Evolutionary conservation across 1,139 yeast genomes (phyloP).

Genomic region (Blastobotrys buckinghamii): DNA sequence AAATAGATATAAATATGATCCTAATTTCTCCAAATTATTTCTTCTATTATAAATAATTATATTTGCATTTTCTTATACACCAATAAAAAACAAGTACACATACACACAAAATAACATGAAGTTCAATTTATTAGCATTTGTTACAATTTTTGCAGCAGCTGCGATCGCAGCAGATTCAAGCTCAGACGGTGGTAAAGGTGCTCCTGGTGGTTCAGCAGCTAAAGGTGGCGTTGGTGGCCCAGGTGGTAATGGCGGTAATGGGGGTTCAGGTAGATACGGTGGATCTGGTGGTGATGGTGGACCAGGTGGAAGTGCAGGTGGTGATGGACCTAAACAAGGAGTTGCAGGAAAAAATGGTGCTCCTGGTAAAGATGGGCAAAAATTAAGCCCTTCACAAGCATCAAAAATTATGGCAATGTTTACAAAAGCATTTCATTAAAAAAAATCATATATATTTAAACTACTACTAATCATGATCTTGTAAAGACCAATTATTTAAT

Average conservation of each 20-base stretch:
- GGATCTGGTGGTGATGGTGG: conserved; percentile 10
- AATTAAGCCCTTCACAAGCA: conserved; percentile 1
- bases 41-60: no score
- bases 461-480: conserved; percentile 5
- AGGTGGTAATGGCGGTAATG: neutral
- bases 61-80: no score
- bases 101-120: neutral
- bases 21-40: no score
- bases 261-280: neutral
- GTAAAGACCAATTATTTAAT: conserved; percentile 3
- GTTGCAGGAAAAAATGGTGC: neutral
- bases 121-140: neutral
- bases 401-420: neutral
- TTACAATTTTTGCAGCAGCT: neutral
- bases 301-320: conserved; percentile 7
- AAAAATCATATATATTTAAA: neutral
- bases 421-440: neutral
- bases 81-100: neutral
- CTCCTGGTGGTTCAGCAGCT: neutral
- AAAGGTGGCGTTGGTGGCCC: neutral
- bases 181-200: neutral
- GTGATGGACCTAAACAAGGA: neutral
- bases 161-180: neutral
- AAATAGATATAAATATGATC: no score
- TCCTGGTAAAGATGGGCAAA: conserved; percentile 1